Base-by-base conservation (phyloP, 371 early-diverging fungal genomes). In the Fennellomyces sp. region DNA sequence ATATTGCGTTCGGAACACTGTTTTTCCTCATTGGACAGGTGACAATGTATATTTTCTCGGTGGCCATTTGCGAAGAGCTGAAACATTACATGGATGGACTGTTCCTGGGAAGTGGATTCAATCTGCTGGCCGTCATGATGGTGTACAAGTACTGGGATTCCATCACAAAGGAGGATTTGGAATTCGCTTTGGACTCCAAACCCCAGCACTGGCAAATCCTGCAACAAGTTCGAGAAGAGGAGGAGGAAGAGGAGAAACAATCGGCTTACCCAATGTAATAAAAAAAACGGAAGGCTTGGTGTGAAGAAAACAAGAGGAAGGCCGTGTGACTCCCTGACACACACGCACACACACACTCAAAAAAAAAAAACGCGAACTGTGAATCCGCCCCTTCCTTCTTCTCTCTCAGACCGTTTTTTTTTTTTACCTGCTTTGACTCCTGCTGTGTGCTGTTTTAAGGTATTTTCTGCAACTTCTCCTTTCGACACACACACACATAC, bases 131-230 rank as follows among this genome's bases (percentile, higher is more conserved):
- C 8, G 94, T 95, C 30, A 95, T 95, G 96, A 94, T 95, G 94
- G 87, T 95, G 5, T 95, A 95, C 83, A 95, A 95, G 71, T 95
- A 90, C 75, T 95, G 96, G 96, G 95, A 95, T 72, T 86, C 87
- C 5, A 95, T 95, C 65, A 95, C 96, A 29, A 93, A 92, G 69
- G 96, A 95, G 67, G 96, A 95, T 67, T 73, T 95, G 28, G 96
- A 95, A 74, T 95, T 94, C 67, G 84, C 88, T 35, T 92, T 95
- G 31, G 91, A 88, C 56, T 88, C 91, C 8, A 91, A 78, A 30
- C 69, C 72, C 19, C 72, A 66, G 35, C 35, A 64, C 13, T 64
- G 64, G 64, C 59, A 64, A 17, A 26, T 39, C 17, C 29, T 52
- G n/a, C 27, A 41, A 29, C 33, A 41, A 10, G 36, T 51, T 13